A percentile compares a stretch with the other conserved stretches of the same genome.
phyloP scores from a whole-genome alignment of 2,329 filamentous ascomycete genomes.

The Lasiodiplodia sp. region DNA sequence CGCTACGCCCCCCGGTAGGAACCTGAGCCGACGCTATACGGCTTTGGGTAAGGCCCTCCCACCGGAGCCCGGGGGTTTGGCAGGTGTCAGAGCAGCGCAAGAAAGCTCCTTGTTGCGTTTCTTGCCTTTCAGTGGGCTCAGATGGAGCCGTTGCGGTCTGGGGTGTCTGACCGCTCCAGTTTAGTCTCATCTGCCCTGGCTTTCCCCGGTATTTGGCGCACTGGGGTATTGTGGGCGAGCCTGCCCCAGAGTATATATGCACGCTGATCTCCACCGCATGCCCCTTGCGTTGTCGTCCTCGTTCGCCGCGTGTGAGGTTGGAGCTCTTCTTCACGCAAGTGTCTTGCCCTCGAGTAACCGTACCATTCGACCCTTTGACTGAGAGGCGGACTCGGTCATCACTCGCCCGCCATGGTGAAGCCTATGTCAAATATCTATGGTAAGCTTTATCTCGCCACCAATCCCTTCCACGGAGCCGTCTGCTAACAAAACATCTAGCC shows the following conservation, averaged over 20 bases:
- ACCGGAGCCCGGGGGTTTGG: slow-evolving; percentile 2
- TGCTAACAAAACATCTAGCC: slow-evolving; percentile 5
- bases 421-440: slow-evolving; percentile 29
- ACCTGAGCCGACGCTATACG: background rate
- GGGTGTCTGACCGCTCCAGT: slow-evolving; percentile 16
- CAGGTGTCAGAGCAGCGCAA: background rate
- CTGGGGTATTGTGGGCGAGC: background rate
- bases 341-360: background rate
- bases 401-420: slow-evolving; percentile 19
- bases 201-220: slow-evolving; percentile 8
- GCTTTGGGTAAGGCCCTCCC: slow-evolving; percentile 9
- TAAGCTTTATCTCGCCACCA: background rate
- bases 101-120: background rate
- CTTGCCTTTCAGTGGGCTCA: background rate
- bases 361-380: background rate
- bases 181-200: slow-evolving; percentile 1
- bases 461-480: background rate
- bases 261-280: slow-evolving; percentile 22
- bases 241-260: slow-evolving; percentile 8
- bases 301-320: slow-evolving; percentile 1
- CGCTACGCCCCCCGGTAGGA: background rate
- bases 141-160: background rate
- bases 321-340: background rate
- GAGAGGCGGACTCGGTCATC: slow-evolving; percentile 17
- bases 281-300: background rate